Evolutionary conservation across 2,329 filamentous ascomycete genomes (phyloP).

Genomic region (Arthroderma sp.): DNA sequence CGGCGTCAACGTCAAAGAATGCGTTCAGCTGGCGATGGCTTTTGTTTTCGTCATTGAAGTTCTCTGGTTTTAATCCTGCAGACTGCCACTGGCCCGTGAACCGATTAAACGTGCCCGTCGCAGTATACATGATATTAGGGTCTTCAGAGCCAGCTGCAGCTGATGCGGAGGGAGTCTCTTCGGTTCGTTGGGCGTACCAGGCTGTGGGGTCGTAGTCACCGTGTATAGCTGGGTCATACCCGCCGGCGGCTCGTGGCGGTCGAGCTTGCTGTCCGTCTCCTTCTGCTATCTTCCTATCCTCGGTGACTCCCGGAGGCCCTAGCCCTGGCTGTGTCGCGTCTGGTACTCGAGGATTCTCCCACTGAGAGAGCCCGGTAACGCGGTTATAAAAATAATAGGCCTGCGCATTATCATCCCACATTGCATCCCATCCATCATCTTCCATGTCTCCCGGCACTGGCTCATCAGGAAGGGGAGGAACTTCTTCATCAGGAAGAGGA

Average conservation of each 20-base stretch:
- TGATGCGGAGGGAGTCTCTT: slow-evolving; percentile 27
- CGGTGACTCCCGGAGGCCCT: slow-evolving; percentile 20
- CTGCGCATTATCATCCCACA: slow-evolving; percentile 58
- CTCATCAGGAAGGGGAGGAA: slow-evolving; percentile 43
- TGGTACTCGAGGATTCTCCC: slow-evolving; percentile 73
- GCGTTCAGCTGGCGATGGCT: slow-evolving; percentile 78
- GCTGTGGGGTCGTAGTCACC: slow-evolving; percentile 92
- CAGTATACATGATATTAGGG: slow-evolving; percentile 45
- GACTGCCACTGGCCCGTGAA: slow-evolving; percentile 77
- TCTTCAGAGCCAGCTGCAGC: slow-evolving; percentile 27
- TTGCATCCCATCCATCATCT: slow-evolving; percentile 65
- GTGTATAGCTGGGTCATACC: slow-evolving; percentile 93
- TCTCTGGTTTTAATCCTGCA: slow-evolving; percentile 54
- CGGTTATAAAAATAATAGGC: slow-evolving; percentile 79
- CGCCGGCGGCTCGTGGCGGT: slow-evolving; percentile 37
- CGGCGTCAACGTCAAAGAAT: slow-evolving; percentile 91
- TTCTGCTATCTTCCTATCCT: slow-evolving; percentile 21
- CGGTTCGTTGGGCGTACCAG: slow-evolving; percentile 61
- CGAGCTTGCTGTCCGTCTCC: slow-evolving; percentile 26
- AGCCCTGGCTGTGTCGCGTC: slow-evolving; percentile 18
- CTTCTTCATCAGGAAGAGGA: slow-evolving; percentile 32
- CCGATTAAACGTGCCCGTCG: slow-evolving; percentile 73
- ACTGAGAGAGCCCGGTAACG: slow-evolving; percentile 62
- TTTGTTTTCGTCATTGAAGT: slow-evolving; percentile 79
- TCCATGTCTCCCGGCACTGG: slow-evolving; percentile 34